phyloP scores from a whole-genome alignment of 2,329 filamentous ascomycete species.

The Calonectria multiphialidica region DNA sequence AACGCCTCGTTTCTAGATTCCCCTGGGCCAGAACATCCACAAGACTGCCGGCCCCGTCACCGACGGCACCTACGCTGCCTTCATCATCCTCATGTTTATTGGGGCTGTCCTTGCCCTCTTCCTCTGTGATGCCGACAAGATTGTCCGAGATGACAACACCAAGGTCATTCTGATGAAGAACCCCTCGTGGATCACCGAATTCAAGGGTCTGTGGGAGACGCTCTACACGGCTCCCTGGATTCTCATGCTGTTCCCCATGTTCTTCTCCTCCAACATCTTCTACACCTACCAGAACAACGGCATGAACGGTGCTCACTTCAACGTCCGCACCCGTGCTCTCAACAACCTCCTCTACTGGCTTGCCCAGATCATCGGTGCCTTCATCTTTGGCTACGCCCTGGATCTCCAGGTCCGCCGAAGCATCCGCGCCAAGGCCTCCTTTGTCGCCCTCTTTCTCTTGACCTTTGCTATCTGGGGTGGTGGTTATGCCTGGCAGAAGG shows the following conservation, averaged over 20 bases:
- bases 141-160: slow-evolving; percentile 55
- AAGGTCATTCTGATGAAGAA: slow-evolving; percentile 50
- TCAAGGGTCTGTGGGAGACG: slow-evolving; percentile 58
- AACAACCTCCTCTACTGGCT: slow-evolving; percentile 69
- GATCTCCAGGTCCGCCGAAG: slow-evolving; percentile 59
- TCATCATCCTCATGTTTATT: slow-evolving; percentile 61
- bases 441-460: slow-evolving; percentile 58
- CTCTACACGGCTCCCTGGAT: slow-evolving; percentile 48
- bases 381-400: slow-evolving; percentile 59
- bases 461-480: slow-evolving; percentile 69
- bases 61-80: slow-evolving; percentile 62
- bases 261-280: slow-evolving; percentile 68
- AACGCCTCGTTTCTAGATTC: slow-evolving; percentile 59
- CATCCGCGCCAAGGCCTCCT: slow-evolving; percentile 60
- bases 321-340: slow-evolving; percentile 66
- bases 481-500: slow-evolving; percentile 75
- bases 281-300: slow-evolving; percentile 69
- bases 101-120: slow-evolving; percentile 61
- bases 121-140: slow-evolving; percentile 60
- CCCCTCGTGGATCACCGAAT: slow-evolving; percentile 48
- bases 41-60: slow-evolving; percentile 60
- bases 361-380: slow-evolving; percentile 66
- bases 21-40: slow-evolving; percentile 80
- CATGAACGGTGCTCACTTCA: slow-evolving; percentile 67
- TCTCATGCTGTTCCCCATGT: slow-evolving; percentile 60